A percentile compares a stretch with the other conserved stretches of the same genome.
These are phyloP conservation scores for Pseudopithomyces maydicus DNA, from an alignment of 2,329 filamentous ascomycete species.

Conservation along the genomic window DNA sequence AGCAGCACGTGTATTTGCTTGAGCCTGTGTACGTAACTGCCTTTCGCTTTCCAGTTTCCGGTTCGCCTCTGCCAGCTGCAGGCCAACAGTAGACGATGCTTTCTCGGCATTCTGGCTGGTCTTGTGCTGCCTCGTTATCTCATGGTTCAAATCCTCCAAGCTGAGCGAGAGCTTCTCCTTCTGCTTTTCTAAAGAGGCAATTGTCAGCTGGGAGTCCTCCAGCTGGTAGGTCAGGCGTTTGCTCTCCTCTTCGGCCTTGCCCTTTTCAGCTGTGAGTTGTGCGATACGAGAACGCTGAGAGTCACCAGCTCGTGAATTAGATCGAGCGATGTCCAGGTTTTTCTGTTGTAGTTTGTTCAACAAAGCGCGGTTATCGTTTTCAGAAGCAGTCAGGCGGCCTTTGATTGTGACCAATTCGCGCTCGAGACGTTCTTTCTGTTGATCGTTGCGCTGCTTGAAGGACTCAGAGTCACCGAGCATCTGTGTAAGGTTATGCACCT, in stretches of 20 bases:
- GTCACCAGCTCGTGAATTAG: constrained; percentile 83
- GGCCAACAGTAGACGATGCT: constrained; percentile 75
- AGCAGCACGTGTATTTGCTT: constrained; percentile 80
- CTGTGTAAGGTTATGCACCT: constrained; percentile 85
- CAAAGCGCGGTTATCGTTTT: constrained; percentile 94
- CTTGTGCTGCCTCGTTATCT: constrained; percentile 88
- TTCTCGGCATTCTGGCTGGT: constrained; percentile 89
- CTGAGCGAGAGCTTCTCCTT: constrained; percentile 89
- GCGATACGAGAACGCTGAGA: constrained; percentile 77
- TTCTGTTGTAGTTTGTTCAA: constrained; percentile 98
- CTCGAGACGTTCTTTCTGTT: constrained; percentile 91
- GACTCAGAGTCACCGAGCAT: constrained; percentile 87
- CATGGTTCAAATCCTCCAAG: constrained; percentile 90
- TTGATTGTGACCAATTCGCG: constrained; percentile 90
- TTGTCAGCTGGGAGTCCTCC: constrained; percentile 80
- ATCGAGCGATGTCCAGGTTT: constrained; percentile 91
- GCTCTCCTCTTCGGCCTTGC: constrained; percentile 81
- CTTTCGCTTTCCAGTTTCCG: constrained; percentile 88
- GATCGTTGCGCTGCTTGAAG: constrained; percentile 87
- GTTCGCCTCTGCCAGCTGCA: constrained; percentile 87
- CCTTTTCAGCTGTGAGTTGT: constrained; percentile 81
- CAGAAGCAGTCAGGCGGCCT: constrained; percentile 84
- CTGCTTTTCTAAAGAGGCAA: constrained; percentile 88
- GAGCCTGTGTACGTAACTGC: constrained; percentile 82
- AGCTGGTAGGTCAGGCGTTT: constrained; percentile 81